Evolutionary conservation across 1,139 yeast genomes (phyloP).

Genomic region (Pneumocystis carinii): DNA sequence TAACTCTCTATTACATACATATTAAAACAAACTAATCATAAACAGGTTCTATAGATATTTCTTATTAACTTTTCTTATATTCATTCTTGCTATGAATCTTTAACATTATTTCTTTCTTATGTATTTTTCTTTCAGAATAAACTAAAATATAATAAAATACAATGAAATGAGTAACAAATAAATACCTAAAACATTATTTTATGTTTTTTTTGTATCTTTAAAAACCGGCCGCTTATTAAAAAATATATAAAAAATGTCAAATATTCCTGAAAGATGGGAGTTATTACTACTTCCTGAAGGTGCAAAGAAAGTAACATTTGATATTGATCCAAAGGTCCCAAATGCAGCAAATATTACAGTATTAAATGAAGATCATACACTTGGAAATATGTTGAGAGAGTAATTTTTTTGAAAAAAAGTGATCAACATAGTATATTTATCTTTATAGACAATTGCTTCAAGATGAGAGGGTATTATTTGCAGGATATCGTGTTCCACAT

Average conservation of each 20-base stretch:
- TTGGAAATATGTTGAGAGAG: constrained; percentile 76
- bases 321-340: constrained; percentile 90
- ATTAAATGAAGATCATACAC: constrained; percentile 94
- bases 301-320: constrained; percentile 56
- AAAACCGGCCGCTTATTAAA: background rate
- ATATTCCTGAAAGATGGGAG: constrained; percentile 98
- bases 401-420: constrained; percentile 6
- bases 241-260: constrained; percentile 36
- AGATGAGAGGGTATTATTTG: constrained; percentile 78
- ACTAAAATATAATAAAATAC: background rate
- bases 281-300: constrained; percentile 95
- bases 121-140: background rate
- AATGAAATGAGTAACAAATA: background rate
- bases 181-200: background rate
- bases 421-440: constrained; percentile 4
- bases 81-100: background rate
- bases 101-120: background rate
- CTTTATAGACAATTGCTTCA: constrained; percentile 33
- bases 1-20: background rate
- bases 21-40: background rate
- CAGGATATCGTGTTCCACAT: constrained; percentile 95
- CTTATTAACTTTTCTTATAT: background rate
- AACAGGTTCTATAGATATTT: background rate
- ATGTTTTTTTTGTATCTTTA: background rate
- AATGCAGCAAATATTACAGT: constrained; percentile 85